Conservation (phyloP, 2,329 filamentous ascomycete genomes). For the Nigrospora osmanthi region DNA sequence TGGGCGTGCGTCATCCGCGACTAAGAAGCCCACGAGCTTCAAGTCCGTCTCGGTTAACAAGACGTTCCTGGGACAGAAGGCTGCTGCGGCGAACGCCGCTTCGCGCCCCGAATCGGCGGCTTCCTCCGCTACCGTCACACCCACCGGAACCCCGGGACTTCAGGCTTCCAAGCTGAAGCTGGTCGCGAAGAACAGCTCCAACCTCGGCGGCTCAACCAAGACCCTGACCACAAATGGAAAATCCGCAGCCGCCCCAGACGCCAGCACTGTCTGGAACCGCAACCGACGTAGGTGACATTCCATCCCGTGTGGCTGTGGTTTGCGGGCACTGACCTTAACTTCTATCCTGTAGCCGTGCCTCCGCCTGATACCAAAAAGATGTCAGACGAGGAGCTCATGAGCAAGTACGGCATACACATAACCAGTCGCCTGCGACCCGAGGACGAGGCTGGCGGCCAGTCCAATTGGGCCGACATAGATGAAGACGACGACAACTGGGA, state of each 20-base stretch:
- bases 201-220: conserved; percentile 43
- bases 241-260: conserved; percentile 55
- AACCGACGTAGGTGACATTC: conserved; percentile 58
- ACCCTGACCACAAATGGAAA: conserved; percentile 48
- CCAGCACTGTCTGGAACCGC: conserved; percentile 79
- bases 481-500: conserved; percentile 69
- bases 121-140: conserved; percentile 33
- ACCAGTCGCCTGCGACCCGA: conserved; percentile 71
- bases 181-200: conserved; percentile 65
- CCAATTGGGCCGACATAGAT: conserved; percentile 85
- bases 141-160: conserved; percentile 36
- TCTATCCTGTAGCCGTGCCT: conserved; percentile 40
- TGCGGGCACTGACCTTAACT: neutral
- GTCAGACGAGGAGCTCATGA: conserved; percentile 76
- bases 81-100: conserved; percentile 28
- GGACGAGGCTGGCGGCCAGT: conserved; percentile 65
- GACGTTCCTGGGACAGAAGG: conserved; percentile 72
- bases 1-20: conserved; percentile 46
- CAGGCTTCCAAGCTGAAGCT: conserved; percentile 60
- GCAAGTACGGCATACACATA: conserved; percentile 81
- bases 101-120: conserved; percentile 42
- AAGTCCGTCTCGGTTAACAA: conserved; percentile 83
- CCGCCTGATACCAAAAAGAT: conserved; percentile 71
- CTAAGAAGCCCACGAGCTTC: conserved; percentile 72
- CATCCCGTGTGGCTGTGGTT: neutral